Conservation (phyloP, 1,284 basidiomycete genomes). For the Cerioporus squamosus region DNA sequence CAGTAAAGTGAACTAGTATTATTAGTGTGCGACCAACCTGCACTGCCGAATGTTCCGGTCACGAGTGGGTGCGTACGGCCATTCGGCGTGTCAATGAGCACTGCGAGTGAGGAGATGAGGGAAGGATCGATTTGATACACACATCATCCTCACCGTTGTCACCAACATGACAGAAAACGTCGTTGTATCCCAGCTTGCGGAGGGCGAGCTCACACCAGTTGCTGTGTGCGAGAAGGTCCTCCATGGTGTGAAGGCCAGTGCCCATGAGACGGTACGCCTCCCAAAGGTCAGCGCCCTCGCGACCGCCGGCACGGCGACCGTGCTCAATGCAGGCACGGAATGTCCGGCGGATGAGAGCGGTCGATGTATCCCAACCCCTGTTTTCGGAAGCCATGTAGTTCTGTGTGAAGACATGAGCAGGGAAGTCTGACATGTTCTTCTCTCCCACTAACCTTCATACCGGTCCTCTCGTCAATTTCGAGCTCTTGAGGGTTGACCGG, state of each 20-base stretch:
- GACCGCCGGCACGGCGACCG: slow-evolving; percentile 58
- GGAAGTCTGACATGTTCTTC: neutral
- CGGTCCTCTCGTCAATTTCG: slow-evolving; percentile 79
- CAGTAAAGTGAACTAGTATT: neutral
- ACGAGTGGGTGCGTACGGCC: slow-evolving; percentile 78
- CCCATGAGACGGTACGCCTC: slow-evolving; percentile 77
- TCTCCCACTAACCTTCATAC: slow-evolving; percentile 71
- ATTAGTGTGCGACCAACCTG: slow-evolving; percentile 5
- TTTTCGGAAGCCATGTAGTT: slow-evolving; percentile 69
- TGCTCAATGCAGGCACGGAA: slow-evolving; percentile 66
- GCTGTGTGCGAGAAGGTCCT: slow-evolving; percentile 82
- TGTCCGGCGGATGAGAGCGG: slow-evolving; percentile 72
- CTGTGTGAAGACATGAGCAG: slow-evolving; percentile 25
- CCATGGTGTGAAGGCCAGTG: slow-evolving; percentile 73
- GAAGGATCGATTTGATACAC: neutral
- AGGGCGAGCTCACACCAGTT: slow-evolving; percentile 81
- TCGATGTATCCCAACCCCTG: slow-evolving; percentile 80
- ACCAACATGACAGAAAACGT: slow-evolving; percentile 90
- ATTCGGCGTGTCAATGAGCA: slow-evolving; percentile 69
- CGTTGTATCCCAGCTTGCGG: slow-evolving; percentile 70
- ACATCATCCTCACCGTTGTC: slow-evolving; percentile 52
- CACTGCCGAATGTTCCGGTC: slow-evolving; percentile 79
- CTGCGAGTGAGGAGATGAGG: slow-evolving; percentile 30
- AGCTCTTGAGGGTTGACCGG: slow-evolving; percentile 77
- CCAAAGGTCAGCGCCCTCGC: slow-evolving; percentile 64